These are phyloP conservation scores for Scleroderma citrinum DNA, from an alignment of 768 basidiomycete genomes.

Conservation along the genomic window DNA sequence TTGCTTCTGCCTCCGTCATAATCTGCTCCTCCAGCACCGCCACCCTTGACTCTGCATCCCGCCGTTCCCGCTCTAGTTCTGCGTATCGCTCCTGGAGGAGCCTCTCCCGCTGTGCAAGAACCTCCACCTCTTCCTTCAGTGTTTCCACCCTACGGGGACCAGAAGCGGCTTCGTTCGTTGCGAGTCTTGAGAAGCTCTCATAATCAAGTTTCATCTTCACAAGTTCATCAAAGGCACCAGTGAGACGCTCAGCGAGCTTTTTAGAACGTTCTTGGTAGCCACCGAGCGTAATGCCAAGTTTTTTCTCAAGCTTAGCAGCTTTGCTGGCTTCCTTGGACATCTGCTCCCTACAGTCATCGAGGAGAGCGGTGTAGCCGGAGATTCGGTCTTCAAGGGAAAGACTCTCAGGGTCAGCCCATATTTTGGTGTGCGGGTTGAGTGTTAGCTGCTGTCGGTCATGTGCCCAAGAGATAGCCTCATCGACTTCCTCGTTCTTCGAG, in stretches of 20 bases:
- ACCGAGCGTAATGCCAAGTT: slow-evolving; percentile 79
- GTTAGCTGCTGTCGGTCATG: slow-evolving; percentile 52
- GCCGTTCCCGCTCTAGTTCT: slow-evolving; percentile 70
- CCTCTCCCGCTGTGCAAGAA: slow-evolving; percentile 69
- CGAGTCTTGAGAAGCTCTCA: slow-evolving; percentile 74
- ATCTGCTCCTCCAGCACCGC: slow-evolving; percentile 74
- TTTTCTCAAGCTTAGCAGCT: slow-evolving; percentile 85
- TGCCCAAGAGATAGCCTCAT: slow-evolving; percentile 70
- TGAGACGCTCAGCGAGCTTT: slow-evolving; percentile 57
- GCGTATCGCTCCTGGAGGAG: slow-evolving; percentile 77
- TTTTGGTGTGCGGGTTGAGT: slow-evolving; percentile 48
- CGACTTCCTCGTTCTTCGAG: slow-evolving; percentile 53
- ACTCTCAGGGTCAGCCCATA: slow-evolving; percentile 61
- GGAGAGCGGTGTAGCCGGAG: slow-evolving; percentile 54
- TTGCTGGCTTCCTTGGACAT: slow-evolving; percentile 81
- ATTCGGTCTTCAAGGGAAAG: slow-evolving; percentile 58
- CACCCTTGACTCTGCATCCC: slow-evolving; percentile 54
- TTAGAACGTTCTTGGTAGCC: slow-evolving; percentile 81
- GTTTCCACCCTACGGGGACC: slow-evolving; percentile 73
- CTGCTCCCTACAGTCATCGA: slow-evolving; percentile 56
- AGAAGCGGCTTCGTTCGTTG: slow-evolving; percentile 62
- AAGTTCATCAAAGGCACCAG: slow-evolving; percentile 65
- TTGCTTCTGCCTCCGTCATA: slow-evolving; percentile 77
- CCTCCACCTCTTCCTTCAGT: slow-evolving; percentile 85
- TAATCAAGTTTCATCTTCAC: slow-evolving; percentile 62